phyloP scores from a whole-genome alignment of 2,329 filamentous ascomycete genomes.

The Magnaporthales sp. region DNA sequence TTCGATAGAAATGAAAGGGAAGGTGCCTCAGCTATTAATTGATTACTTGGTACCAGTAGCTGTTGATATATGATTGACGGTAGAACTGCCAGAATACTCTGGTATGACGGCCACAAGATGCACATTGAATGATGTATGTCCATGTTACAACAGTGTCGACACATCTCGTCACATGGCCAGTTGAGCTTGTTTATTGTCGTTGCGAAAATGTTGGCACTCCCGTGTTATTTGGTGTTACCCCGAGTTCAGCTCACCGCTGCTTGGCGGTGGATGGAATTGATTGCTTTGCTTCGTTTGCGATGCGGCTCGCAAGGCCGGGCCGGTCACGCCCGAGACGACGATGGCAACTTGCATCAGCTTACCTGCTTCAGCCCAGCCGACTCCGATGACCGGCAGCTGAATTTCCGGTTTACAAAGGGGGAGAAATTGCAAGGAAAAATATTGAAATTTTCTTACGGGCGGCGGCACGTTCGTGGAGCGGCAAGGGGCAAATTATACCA shows the following conservation, averaged over 20 bases:
- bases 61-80: background rate
- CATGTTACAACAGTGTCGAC: background rate
- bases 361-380: background rate
- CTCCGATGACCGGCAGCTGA: background rate
- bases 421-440: background rate
- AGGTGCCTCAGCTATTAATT: background rate
- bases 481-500: background rate
- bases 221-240: background rate
- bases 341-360: background rate
- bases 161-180: slow-evolving; percentile 1
- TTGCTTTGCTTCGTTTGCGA: background rate
- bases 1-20: background rate
- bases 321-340: background rate
- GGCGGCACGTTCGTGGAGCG: background rate
- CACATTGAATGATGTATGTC: background rate
- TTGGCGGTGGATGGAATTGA: background rate
- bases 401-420: background rate
- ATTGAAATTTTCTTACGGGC: background rate
- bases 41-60: background rate
- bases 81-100: background rate
- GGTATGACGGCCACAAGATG: background rate
- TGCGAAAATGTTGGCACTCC: background rate
- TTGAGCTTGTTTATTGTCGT: background rate
- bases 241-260: background rate
- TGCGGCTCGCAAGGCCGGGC: background rate